Percentiles rank a stretch among this genome's conserved stretches.
Conservation (phyloP, 192 early-diverging fungal species). For the Anaeromyces robustus region DNA sequence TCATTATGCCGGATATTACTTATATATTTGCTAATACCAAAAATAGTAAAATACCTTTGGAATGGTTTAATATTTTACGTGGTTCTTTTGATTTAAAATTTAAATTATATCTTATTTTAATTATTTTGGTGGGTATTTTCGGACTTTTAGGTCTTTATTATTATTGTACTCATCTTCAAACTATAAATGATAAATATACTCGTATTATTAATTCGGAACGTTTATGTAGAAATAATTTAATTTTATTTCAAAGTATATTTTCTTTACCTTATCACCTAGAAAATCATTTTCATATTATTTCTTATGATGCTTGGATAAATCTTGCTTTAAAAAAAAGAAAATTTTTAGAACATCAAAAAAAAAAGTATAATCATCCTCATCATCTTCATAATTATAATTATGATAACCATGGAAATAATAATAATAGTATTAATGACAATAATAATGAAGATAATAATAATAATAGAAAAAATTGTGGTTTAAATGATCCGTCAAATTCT, state of each 20-base stretch:
- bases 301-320: neutral
- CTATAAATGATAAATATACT: neutral
- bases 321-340: neutral
- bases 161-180: neutral
- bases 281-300: neutral
- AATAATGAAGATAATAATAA: no score
- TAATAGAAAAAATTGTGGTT: no score
- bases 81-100: neutral
- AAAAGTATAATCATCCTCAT: no score
- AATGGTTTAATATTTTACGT: neutral
- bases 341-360: neutral
- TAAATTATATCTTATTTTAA: neutral
- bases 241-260: neutral
- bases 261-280: neutral
- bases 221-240: neutral
- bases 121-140: neutral
- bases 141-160: neutral
- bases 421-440: no score
- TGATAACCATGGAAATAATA: no score
- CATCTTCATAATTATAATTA: no score
- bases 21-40: no score
- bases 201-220: neutral
- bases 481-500: no score
- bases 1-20: no score
- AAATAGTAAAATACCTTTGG: neutral